Evolutionary conservation across 2,329 filamentous ascomycete genomes (phyloP).

Genomic region (Epichloe brachyelytri): DNA sequence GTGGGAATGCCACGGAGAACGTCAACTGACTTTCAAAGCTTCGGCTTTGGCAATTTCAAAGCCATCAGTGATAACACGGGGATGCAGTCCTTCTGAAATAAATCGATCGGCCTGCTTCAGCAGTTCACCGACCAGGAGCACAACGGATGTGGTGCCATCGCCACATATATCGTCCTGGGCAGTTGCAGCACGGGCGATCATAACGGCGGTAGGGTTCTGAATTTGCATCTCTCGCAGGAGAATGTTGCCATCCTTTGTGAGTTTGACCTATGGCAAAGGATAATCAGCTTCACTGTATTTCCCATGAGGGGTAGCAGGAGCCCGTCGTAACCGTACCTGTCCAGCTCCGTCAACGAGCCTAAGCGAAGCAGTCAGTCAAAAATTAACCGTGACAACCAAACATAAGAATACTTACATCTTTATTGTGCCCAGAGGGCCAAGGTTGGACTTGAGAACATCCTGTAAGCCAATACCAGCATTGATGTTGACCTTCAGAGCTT

Average conservation of each 20-base stretch:
- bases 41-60: constrained; percentile 95
- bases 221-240: constrained; percentile 75
- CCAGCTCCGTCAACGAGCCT: constrained; percentile 60
- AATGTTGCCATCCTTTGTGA: constrained; percentile 97
- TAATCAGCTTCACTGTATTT: constrained; percentile 16
- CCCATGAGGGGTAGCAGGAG: constrained; percentile 14
- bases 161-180: constrained; percentile 98
- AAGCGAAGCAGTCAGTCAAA: constrained; percentile 1
- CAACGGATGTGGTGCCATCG: constrained; percentile 93
- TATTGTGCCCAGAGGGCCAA: constrained; percentile 85
- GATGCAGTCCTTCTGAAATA: constrained; percentile 93
- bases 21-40: constrained; percentile 57
- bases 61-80: constrained; percentile 90
- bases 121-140: constrained; percentile 88
- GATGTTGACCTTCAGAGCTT: constrained; percentile 96
- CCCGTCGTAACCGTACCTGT: constrained; percentile 35
- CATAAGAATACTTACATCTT: constrained; percentile 57
- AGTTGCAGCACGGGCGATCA: constrained; percentile 73
- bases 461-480: constrained; percentile 84
- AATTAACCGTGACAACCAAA: neutral
- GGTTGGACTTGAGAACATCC: constrained; percentile 91
- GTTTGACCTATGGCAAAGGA: constrained; percentile 59
- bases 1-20: neutral
- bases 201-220: constrained; percentile 92
- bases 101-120: constrained; percentile 95